Conservation (phyloP, 345 rosid species). For the Salix caprea region DNA sequence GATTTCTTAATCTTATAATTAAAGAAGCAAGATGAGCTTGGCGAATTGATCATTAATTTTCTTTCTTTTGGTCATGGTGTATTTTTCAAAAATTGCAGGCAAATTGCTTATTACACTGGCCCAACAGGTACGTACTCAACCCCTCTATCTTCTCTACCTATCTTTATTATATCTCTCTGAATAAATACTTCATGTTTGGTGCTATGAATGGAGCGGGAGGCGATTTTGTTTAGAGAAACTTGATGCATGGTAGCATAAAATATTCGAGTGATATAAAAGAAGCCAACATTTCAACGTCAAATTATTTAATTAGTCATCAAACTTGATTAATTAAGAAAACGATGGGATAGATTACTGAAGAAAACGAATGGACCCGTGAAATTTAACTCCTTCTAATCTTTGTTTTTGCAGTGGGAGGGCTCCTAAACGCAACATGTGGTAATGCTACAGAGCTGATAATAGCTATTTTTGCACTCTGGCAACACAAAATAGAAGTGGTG, state of each 20-base stretch:
- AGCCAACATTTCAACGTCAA: background rate
- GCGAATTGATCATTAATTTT: background rate
- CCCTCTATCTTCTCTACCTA: background rate
- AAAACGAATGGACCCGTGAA: background rate
- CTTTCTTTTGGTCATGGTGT: background rate
- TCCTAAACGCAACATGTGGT: conserved; percentile 91
- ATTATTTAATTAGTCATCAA: background rate
- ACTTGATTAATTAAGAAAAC: background rate
- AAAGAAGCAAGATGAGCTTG: background rate
- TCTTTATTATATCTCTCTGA: background rate
- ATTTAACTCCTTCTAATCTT: background rate
- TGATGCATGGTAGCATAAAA: background rate
- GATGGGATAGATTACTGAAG: background rate
- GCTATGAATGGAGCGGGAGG: too few relatives aligned
- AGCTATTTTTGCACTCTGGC: conserved; percentile 64
- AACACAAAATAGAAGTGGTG: conserved; percentile 61
- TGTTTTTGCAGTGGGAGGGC: conserved; percentile 66
- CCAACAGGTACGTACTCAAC: conserved; percentile 75
- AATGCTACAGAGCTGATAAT: conserved; percentile 91
- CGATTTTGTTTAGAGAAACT: background rate
- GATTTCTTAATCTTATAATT: background rate
- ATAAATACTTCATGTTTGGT: background rate
- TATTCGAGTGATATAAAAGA: background rate
- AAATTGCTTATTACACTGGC: conserved; percentile 75
- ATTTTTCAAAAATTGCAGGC: conserved; percentile 42